Evolutionary conservation across 192 early-diverging fungal species (phyloP).

Genomic region (Rhizophagus prolifer): DNA sequence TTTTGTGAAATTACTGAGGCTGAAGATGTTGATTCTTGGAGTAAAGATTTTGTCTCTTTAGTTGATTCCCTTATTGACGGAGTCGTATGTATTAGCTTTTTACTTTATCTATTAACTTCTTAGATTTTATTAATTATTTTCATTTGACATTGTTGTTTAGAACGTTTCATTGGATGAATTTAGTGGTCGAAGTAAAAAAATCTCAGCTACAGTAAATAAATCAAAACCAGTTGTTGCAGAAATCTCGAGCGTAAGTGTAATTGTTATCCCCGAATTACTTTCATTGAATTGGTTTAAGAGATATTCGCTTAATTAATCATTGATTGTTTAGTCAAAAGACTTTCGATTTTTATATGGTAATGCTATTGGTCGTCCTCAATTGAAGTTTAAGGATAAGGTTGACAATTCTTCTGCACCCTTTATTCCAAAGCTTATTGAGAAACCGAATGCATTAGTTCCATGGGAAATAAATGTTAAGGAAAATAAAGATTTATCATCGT

Average conservation of each 20-base stretch:
- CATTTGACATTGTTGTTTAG: neutral
- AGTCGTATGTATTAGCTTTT: neutral
- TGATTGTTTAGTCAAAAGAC: neutral
- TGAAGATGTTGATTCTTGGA: slow-evolving; percentile 6
- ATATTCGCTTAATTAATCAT: neutral
- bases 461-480: slow-evolving; percentile 47
- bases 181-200: slow-evolving; percentile 45
- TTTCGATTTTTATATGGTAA: slow-evolving; percentile 62
- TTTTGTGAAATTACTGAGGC: neutral
- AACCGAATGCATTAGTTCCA: slow-evolving; percentile 79
- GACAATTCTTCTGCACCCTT: slow-evolving; percentile 87
- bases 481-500: neutral
- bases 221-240: slow-evolving; percentile 50
- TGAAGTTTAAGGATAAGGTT: slow-evolving; percentile 79
- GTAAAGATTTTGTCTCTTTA: slow-evolving; percentile 2
- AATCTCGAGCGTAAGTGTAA: slow-evolving; percentile 27
- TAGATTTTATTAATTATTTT: neutral
- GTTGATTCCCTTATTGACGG: slow-evolving; percentile 3
- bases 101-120: neutral
- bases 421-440: slow-evolving; percentile 74
- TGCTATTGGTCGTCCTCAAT: slow-evolving; percentile 82
- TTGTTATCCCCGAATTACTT: neutral
- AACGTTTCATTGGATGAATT: slow-evolving; percentile 74
- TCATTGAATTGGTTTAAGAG: neutral
- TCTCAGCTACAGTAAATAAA: slow-evolving; percentile 39